Base-by-base conservation (phyloP, 1,284 basidiomycete genomes). In the Malassezia globosa region DNA sequence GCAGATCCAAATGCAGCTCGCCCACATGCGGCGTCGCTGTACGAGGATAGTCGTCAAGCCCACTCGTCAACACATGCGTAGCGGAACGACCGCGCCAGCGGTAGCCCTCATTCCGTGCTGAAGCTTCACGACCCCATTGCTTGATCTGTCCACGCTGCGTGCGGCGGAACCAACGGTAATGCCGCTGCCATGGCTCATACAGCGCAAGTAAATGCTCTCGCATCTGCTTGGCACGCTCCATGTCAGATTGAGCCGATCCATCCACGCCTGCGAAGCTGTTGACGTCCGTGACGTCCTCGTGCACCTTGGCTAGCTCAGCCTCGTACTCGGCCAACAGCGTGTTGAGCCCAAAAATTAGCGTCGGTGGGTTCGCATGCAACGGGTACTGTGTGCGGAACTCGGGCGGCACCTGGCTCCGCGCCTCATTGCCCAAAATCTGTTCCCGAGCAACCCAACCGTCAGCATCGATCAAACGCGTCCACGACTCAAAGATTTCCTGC, bases 361-460 rank as follows among this genome's bases (percentile, higher is more conserved):
- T 94, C 0, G 90, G 89, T 2, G 90, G 89, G 70, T 95, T 95
- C 42, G 86, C 90, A 65, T 87, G 87, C 48, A 80, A 83, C 8
- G 90, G 88, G 25, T 90, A 86, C 72, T 95, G 89, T 1, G 83
- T 85, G 68, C 84, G 83, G 75, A 95, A 95, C 65, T 90, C 84
- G 21, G 75, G 60, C 2, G 89, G 89, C 7, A 92, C 64, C 23
- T 58, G 60, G 22, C 53, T 90, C 35, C 89, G 80, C 3, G 90
- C 88, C 75, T 95, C 89, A 58, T 90, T 88, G 7, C 89, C 89
- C 0, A 95, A 78, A 52, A 94, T 94, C 71, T 95, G 89, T 73
- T 95, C 89, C 16, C 90, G 79, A 2, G 82, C 89, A 42, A 95
- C 84, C 89, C 89, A 95, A 2, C 89, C 89, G 60, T 94, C 80